These are phyloP conservation scores for Gorgonomyces haynaldii DNA, from an alignment of 192 early-diverging fungal species.

Conservation along the genomic window DNA sequence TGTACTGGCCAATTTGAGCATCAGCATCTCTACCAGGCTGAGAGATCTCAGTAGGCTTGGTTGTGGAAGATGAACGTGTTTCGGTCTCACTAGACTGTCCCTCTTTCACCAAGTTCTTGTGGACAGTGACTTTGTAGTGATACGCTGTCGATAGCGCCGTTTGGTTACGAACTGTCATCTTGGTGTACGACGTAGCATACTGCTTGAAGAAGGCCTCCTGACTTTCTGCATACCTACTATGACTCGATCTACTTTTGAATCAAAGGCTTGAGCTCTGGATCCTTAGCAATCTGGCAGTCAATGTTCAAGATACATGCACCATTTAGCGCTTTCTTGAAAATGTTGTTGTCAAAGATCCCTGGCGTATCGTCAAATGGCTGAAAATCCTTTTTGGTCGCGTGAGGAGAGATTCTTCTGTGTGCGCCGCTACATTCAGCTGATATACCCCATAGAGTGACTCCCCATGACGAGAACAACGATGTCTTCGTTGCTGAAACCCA, in stretches of 20 bases:
- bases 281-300: slow-evolving; percentile 19
- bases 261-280: slow-evolving; percentile 7
- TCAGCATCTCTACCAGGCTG: too few relatives aligned
- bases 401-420: slow-evolving; percentile 10
- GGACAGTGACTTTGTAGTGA: not conserved
- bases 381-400: slow-evolving; percentile 13
- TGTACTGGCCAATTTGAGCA: too few relatives aligned
- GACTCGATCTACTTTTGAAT: slow-evolving; percentile 20
- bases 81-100: too few relatives aligned
- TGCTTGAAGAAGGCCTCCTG: slow-evolving; percentile 13
- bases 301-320: slow-evolving; percentile 14
- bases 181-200: slow-evolving; percentile 14
- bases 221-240: slow-evolving; percentile 8
- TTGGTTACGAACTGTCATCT: slow-evolving; percentile 5
- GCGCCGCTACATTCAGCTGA: not conserved
- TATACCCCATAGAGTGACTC: slow-evolving; percentile 17
- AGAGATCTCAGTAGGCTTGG: too few relatives aligned
- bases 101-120: not conserved
- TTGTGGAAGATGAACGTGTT: too few relatives aligned
- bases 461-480: slow-evolving; percentile 18
- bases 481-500: slow-evolving; percentile 12
- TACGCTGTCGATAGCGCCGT: not conserved
- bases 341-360: slow-evolving; percentile 25
- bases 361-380: slow-evolving; percentile 24
- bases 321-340: slow-evolving; percentile 18